Evolutionary conservation across 2,329 filamentous ascomycete species (phyloP).

Genomic region (Aureobasidium uvarum): DNA sequence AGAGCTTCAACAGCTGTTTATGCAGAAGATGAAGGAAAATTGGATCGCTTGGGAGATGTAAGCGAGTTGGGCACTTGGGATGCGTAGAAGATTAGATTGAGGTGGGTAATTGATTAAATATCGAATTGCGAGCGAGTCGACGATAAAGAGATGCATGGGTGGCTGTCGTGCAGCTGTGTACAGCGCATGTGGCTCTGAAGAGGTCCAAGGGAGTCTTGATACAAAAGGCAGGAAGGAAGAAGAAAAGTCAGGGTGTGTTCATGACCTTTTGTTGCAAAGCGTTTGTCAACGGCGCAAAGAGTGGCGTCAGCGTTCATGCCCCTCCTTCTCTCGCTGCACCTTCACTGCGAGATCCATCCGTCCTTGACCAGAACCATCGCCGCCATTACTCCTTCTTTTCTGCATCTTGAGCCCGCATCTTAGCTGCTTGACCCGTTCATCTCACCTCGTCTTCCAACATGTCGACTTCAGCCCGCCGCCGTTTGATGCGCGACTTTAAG

Average conservation of each 20-base stretch:
- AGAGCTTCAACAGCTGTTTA: neutral
- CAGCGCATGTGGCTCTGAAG: neutral
- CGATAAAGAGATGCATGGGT: conserved; percentile 3
- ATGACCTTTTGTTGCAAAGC: neutral
- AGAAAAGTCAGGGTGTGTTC: conserved; percentile 1
- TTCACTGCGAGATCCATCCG: neutral
- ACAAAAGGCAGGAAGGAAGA: neutral
- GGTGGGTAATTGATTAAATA: conserved; percentile 5
- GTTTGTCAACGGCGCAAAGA: conserved; percentile 21
- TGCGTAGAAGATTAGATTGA: neutral
- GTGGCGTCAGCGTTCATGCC: conserved; percentile 22
- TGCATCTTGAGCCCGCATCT: neutral
- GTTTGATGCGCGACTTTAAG: conserved; percentile 99
- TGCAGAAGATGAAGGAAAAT: neutral
- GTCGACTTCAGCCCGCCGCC: conserved; percentile 93
- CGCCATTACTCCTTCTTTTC: neutral
- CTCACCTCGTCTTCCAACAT: conserved; percentile 46
- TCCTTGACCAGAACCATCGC: conserved; percentile 5
- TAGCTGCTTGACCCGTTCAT: neutral
- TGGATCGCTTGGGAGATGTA: neutral
- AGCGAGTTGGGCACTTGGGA: neutral
- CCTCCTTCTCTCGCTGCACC: neutral
- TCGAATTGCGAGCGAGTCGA: neutral
- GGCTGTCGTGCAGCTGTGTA: neutral
- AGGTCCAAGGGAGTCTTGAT: neutral